Base-by-base conservation (phyloP, 805 yeast species). In the Cyberlindnera euphorbiae region DNA sequence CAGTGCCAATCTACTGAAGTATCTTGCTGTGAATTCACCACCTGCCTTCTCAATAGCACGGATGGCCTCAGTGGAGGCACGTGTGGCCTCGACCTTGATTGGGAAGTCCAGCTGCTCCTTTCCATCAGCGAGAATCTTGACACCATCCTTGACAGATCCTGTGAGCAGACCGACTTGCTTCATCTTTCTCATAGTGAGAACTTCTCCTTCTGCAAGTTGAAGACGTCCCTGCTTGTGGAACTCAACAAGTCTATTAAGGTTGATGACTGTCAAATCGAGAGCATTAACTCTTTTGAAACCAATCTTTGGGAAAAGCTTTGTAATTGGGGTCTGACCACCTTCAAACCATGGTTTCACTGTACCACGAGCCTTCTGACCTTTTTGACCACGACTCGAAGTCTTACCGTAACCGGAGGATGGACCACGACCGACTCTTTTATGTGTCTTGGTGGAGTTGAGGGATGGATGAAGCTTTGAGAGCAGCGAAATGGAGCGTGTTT, bases 271-370 rank as follows among this genome's bases (percentile, higher is more conserved):
- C 49, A 75, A 63, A 11, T 70, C 71, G 41, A 62, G 62, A 32
- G 72, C 72, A 50, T 73, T 77, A 17, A 72, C 75, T 58, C 86
- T 76, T 51, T 74, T 77, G 66, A 88, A 88, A 8, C 97, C 97
- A 42, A 81, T 68, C 58, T 90, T 90, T 33, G 48, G 97, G 95
- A 62, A 86, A 79, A 48, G 83, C 66, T 61, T 83, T 75, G 60
- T 78, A 77, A 56, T 82, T 17, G 97, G 97, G 2, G 97, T 93
- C 60, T 93, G 98, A 59, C 98, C 97, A 77, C 98, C 98, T 69
- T 93, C 98, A 58, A 90, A 87, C 90, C 95, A 86, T 41, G 82
- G 76, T 38, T 88, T 90, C 21, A 90, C 90, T 28, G 80, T 75
- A 26, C 90, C 84, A 64, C 97, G 77, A 9, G 97, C 96, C 66